Base-by-base conservation (phyloP, 257 asterid genomes). In the Nicotiana undulata region DNA sequence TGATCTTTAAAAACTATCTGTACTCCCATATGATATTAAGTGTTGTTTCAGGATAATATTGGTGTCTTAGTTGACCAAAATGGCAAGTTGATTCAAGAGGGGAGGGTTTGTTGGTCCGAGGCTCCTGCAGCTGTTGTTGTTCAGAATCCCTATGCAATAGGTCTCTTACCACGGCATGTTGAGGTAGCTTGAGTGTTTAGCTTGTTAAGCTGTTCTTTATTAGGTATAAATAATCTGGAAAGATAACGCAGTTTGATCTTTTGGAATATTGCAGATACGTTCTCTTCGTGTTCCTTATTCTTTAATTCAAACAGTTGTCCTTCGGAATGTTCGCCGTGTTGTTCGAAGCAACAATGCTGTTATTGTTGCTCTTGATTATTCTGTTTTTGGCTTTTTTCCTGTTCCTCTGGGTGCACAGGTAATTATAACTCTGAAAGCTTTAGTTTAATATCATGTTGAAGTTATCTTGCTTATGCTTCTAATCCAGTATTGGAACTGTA, bases 391-490 rank as follows among this genome's bases (percentile, higher is more conserved):
- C 80, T 83, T 94, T 88, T 94, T 96, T 91, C 94, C 99, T 63
- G 98, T 96, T 84, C 98, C 99, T 66, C 87, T 96, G 72, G 99
- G 99, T 81, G 99, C 98, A 65, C 99, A 96, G 99, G 99, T 96
- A 89, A 64, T 75, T 78, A 31, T 77, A 49, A 65, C 51, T 55
- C 72, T 63, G 34, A 59, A 79, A 26, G 13, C 22, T 20, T 49
- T 59, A 61, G 58, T 65, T 44, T 16, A 18, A 79, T 79, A 37
- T 79, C 22, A 61, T 26, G 61, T 61, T 26, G 61, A 78, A 40
- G 20, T 40, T 44, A n/a, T 72, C 15, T 22, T 26, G 75, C n/a
- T 63, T 63, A 15, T 10, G 15, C 26, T 44, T 61, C 61, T 26
- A 79, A 44, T 63, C 29, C 37, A 53, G 82, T 24, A 60, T 61